Evolutionary conservation across 2,329 filamentous ascomycete species (phyloP).

Genomic region (Cercospora janseana): DNA sequence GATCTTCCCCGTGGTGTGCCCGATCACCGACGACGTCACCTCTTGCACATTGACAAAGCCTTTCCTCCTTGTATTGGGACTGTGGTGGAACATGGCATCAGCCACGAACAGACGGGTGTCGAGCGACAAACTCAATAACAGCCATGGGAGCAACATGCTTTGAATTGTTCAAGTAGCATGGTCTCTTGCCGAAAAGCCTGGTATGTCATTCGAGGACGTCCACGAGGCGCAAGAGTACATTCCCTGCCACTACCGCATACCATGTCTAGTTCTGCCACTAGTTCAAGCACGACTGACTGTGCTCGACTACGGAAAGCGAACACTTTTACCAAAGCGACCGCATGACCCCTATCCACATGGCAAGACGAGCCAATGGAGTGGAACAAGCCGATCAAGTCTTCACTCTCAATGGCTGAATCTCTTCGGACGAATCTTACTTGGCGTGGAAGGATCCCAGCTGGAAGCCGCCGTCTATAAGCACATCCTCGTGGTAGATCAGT

Average conservation of each 20-base stretch:
- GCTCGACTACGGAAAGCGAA: background rate
- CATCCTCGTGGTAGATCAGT: conserved; percentile 5
- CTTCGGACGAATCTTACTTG: conserved; percentile 1
- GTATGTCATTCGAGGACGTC: background rate
- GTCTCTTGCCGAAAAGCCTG: too few relatives aligned
- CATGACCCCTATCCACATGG: background rate
- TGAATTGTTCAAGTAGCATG: too few relatives aligned
- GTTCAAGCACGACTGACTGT: background rate
- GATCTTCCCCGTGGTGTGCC: conserved; percentile 9
- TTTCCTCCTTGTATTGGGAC: background rate
- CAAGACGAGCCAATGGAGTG: background rate
- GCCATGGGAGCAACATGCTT: too few relatives aligned
- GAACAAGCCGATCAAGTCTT: background rate
- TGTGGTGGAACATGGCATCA: background rate
- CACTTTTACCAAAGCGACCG: background rate
- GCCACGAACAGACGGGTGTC: background rate
- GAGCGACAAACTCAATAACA: too few relatives aligned
- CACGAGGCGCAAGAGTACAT: background rate
- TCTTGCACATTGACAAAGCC: background rate
- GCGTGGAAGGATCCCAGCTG: background rate
- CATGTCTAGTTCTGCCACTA: conserved; percentile 13
- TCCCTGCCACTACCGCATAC: conserved; percentile 6
- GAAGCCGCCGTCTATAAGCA: background rate
- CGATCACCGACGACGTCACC: conserved; percentile 14
- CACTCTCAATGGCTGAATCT: background rate